Base-by-base conservation (phyloP, 495 filamentous ascomycete species). In the Collariella sp. region DNA sequence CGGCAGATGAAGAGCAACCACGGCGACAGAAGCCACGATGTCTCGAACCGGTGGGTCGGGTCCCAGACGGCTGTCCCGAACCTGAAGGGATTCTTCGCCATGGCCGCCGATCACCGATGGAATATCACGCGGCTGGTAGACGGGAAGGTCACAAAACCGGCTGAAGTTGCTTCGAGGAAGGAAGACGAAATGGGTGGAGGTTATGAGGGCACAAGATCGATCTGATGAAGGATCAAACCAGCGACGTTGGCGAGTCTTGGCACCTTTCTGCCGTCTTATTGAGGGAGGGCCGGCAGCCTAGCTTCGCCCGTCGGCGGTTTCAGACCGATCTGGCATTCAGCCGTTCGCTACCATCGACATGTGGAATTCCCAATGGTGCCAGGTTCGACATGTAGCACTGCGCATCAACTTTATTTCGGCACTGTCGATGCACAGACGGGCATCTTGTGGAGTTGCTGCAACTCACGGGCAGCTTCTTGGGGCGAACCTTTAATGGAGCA, bases 1-100 rank as follows among this genome's bases (percentile, higher is more conserved):
- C 88, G 83, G 23, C 81, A 58, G 35, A 55, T 52, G 46, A 79
- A 83, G 23, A 90, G 75, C 3, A 76, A 46, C 48, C 74, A 68
- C 0, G 88, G 85, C n/a, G 83, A 62, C 7, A 94, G 66, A 11
- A 89, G 64, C 84, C 86, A 90, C 5, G 87, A 90, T 13, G 87
- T 90, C 63, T 80, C 79, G 69, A 83, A 88, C 56, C 80, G 81
- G 63, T 85, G 74, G 16, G 71, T 69, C 24, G 75, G 71, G 65
- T 88, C 85, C 65, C 75, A 82, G 40, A 62, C 58, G 46, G 68
- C 74, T 5, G 59, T 66, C 45, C 71, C 72, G 42, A 75, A 73
- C 39, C 59, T 58, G 56, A 78, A 71, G 19, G 68, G 46, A 41
- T 22, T 31, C 20, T 35, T 22, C 33, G 52, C 57, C 57, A 61